These are phyloP conservation scores for Emergomyces africanus DNA, from an alignment of 2,329 filamentous ascomycete species.

Conservation along the genomic window DNA sequence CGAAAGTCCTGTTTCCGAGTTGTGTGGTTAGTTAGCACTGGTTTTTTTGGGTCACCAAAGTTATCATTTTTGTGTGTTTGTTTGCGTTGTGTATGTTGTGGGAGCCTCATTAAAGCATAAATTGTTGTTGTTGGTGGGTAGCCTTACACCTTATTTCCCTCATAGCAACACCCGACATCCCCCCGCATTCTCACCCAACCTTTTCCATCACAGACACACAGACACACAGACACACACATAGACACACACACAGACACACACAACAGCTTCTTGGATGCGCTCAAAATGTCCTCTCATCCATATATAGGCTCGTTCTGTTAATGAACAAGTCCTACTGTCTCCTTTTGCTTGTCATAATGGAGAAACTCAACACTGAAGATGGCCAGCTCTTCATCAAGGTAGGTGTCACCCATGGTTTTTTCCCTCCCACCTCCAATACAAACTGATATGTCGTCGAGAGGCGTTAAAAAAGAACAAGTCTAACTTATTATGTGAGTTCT, in stretches of 20 bases:
- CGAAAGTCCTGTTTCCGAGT: not conserved
- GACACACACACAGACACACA: not conserved
- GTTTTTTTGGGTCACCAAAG: not conserved
- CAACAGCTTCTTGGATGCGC: not conserved
- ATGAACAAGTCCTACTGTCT: not conserved
- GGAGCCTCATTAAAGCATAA: not conserved
- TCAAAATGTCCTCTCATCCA: constrained; percentile 4
- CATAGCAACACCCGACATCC: not conserved
- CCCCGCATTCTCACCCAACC: not conserved
- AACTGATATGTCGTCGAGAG: not conserved
- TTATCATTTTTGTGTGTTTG: not conserved
- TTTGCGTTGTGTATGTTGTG: not conserved
- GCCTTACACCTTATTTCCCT: not conserved
- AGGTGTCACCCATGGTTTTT: not conserved
- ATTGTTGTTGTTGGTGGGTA: not conserved
- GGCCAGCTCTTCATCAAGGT: constrained; percentile 39
- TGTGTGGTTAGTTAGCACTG: not conserved
- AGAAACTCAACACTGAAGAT: constrained; percentile 38
- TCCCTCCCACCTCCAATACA: not conserved
- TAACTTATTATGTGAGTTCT: not conserved
- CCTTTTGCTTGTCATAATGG: constrained; percentile 25
- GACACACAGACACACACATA: not conserved
- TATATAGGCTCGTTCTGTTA: not conserved
- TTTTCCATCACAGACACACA: not conserved
- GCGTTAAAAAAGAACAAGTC: not conserved